These are phyloP conservation scores for Trypanosoma platydactyli DNA, from an alignment of 208 protist genomes.

Conservation along the genomic window DNA sequence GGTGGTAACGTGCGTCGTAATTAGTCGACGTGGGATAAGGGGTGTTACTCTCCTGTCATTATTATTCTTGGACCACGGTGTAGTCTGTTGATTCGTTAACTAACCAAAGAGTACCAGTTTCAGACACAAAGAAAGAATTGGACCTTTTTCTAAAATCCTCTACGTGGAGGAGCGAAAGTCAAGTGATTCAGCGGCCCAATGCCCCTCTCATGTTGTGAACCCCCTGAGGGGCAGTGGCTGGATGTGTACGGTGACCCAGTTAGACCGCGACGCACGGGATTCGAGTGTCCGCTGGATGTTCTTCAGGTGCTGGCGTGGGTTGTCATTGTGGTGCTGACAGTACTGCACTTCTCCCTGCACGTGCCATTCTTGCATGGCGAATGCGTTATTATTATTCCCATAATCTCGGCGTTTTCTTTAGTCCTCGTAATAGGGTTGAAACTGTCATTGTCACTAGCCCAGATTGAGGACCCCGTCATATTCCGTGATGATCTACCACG, in stretches of 20 bases:
- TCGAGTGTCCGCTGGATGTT: conserved; percentile 69
- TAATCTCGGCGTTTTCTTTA: conserved; percentile 48
- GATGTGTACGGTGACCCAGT: conserved; percentile 84
- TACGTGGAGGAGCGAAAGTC: conserved; percentile 15
- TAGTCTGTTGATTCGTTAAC: too few relatives aligned
- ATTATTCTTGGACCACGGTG: too few relatives aligned
- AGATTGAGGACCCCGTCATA: conserved; percentile 69
- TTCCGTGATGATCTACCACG: conserved; percentile 62
- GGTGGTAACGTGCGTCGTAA: too few relatives aligned
- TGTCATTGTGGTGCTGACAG: conserved; percentile 43
- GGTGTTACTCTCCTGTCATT: too few relatives aligned
- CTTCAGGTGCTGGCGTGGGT: conserved; percentile 73
- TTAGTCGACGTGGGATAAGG: too few relatives aligned
- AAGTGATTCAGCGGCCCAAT: conserved; percentile 35
- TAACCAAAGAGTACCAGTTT: too few relatives aligned
- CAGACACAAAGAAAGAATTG: background rate
- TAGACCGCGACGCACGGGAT: conserved; percentile 72
- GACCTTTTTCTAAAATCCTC: conserved; percentile 1
- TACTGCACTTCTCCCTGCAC: conserved; percentile 67
- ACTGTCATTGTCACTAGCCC: conserved; percentile 60
- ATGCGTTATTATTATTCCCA: conserved; percentile 41
- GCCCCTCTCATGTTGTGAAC: conserved; percentile 16
- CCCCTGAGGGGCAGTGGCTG: conserved; percentile 60
- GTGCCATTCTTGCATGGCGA: conserved; percentile 59
- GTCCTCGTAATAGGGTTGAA: conserved; percentile 46